A percentile compares a stretch with the other conserved stretches of the same genome.
phyloP scores from a whole-genome alignment of 2,329 filamentous ascomycete species.

The Cytospora mali region DNA sequence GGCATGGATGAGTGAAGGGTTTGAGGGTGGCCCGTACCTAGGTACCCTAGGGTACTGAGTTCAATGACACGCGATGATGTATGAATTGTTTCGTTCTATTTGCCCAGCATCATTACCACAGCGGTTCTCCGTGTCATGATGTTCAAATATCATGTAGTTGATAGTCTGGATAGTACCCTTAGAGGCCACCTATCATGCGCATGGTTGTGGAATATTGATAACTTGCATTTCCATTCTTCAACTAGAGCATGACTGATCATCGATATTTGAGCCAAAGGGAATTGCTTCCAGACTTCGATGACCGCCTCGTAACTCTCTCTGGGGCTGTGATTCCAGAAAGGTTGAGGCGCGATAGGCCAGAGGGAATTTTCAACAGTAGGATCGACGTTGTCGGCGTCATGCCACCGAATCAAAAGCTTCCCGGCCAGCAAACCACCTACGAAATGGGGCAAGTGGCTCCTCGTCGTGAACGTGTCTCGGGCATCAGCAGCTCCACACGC shows the following conservation, averaged over 20 bases:
- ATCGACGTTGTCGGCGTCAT: conserved; percentile 15
- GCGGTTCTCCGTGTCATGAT: neutral
- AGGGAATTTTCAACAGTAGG: too few species aligned
- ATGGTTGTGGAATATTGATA: neutral
- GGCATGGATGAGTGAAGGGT: neutral
- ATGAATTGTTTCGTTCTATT: neutral
- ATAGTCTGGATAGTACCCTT: too few species aligned
- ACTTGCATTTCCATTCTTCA: neutral
- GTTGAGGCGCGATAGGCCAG: neutral
- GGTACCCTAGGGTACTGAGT: too few species aligned
- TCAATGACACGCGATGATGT: neutral
- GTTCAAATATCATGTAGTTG: neutral
- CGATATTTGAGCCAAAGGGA: neutral
- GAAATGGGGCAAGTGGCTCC: conserved; percentile 12
- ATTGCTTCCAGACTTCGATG: neutral
- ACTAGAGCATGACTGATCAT: neutral
- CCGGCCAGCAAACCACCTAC: conserved; percentile 1
- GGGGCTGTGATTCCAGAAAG: neutral
- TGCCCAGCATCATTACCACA: neutral
- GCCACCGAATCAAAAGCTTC: conserved; percentile 9
- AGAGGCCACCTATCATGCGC: too few species aligned
- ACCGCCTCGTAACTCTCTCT: neutral
- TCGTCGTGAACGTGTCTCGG: neutral
- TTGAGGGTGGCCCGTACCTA: too few species aligned
- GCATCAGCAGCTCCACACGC: conserved; percentile 1